These are phyloP conservation scores for Breviolum minutum DNA, from an alignment of 73 alveolate species.

Conservation along the genomic window DNA sequence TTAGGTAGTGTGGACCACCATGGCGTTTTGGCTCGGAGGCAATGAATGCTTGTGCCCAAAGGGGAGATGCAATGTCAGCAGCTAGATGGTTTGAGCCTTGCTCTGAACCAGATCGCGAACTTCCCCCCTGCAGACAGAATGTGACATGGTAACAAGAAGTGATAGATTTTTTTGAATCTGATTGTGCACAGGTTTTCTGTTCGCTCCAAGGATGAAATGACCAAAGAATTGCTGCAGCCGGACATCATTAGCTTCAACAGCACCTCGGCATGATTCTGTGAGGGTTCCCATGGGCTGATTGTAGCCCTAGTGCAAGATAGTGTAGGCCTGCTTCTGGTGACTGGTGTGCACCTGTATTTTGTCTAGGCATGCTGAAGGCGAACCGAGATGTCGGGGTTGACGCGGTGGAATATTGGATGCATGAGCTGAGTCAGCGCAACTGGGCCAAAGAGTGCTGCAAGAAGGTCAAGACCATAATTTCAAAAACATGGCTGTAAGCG, in stretches of 20 bases:
- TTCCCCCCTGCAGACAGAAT: too few species aligned
- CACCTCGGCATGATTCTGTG: neutral
- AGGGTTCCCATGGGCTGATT: too few species aligned
- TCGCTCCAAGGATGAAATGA: constrained; percentile 11
- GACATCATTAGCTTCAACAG: constrained; percentile 72
- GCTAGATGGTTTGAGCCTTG: constrained; percentile 5
- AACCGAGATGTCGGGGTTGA: neutral
- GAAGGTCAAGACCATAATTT: neutral
- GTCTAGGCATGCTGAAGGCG: constrained; percentile 34
- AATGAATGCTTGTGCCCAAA: constrained; percentile 35
- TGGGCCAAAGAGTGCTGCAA: neutral
- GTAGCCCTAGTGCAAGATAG: too few species aligned
- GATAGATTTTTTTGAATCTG: too few species aligned
- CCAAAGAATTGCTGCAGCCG: constrained; percentile 15
- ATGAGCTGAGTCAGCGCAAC: neutral
- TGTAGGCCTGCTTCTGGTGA: neutral
- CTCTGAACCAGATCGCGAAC: neutral
- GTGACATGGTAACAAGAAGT: too few species aligned
- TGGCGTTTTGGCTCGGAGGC: neutral
- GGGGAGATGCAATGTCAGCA: constrained; percentile 33
- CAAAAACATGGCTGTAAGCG: neutral
- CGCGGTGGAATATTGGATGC: neutral
- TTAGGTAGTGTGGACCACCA: neutral
- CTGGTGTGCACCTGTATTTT: too few species aligned
- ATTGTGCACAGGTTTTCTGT: neutral